Percentiles rank a stretch among this genome's conserved stretches.
Conservation (phyloP, 2,329 filamentous ascomycete genomes). For the Xylariaceae sp. region DNA sequence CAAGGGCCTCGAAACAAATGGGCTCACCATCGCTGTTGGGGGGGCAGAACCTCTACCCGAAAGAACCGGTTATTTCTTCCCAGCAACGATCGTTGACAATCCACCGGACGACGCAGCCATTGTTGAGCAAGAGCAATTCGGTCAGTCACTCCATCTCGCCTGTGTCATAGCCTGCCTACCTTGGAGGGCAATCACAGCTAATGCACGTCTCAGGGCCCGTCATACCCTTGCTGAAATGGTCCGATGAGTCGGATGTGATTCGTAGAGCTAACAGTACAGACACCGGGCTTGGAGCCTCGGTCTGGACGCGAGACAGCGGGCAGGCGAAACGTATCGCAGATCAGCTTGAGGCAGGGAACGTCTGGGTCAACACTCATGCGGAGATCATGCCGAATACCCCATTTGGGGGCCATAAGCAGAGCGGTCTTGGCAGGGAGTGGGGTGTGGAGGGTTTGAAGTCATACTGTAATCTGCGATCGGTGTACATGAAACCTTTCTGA, state of each 20-base stretch:
- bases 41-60: constrained; percentile 3
- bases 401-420: constrained; percentile 51
- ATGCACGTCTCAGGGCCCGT: constrained; percentile 30
- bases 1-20: constrained; percentile 16
- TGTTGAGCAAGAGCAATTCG: constrained; percentile 23
- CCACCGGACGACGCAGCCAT: constrained; percentile 20
- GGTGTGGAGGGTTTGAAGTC: constrained; percentile 38
- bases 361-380: constrained; percentile 50
- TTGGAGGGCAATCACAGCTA: neutral
- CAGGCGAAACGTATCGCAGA: constrained; percentile 45
- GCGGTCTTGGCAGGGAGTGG: constrained; percentile 48
- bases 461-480: constrained; percentile 29
- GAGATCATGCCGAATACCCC: constrained; percentile 37
- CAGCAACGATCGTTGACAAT: constrained; percentile 24
- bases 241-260: constrained; percentile 43
- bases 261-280: constrained; percentile 46
- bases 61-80: constrained; percentile 15
- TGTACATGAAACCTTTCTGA: no score
- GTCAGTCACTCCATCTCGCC: constrained; percentile 4
- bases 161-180: neutral
- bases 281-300: constrained; percentile 49
- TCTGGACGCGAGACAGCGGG: constrained; percentile 47
- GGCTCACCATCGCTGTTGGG: constrained; percentile 19
- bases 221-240: constrained; percentile 40
- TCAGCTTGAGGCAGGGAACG: constrained; percentile 48